These are phyloP conservation scores for Hanseniaspora vineae DNA, from an alignment of 805 yeast genomes.

Conservation along the genomic window DNA sequence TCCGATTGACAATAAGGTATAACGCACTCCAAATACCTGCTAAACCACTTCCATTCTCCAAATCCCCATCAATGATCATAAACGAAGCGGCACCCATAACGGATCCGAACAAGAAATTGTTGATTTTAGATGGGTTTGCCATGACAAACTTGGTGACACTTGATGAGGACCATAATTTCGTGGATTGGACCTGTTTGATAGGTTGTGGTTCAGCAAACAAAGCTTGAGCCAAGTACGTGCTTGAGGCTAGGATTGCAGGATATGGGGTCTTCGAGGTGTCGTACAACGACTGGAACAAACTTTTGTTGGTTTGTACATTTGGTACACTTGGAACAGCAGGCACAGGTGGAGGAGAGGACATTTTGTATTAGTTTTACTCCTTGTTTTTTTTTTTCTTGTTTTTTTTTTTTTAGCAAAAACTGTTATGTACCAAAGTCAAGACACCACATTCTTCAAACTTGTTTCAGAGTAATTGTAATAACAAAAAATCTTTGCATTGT, in stretches of 20 bases:
- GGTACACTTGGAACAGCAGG: too few species aligned
- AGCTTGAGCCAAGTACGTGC: constrained; percentile 4
- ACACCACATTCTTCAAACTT: too few species aligned
- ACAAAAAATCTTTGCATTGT: too few species aligned
- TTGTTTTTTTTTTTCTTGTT: too few species aligned
- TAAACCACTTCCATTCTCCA: constrained; percentile 70
- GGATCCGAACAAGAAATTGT: constrained; percentile 44
- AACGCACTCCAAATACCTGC: constrained; percentile 69
- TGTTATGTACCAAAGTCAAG: too few species aligned
- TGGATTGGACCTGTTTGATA: constrained; percentile 5
- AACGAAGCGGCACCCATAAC: constrained; percentile 57
- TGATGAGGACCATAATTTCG: background rate
- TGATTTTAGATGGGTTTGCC: constrained; percentile 19
- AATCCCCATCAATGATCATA: constrained; percentile 67
- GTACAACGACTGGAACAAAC: constrained; percentile 22
- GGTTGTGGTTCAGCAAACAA: background rate
- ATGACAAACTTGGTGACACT: background rate
- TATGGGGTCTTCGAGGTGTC: constrained; percentile 28
- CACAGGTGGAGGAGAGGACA: too few species aligned
- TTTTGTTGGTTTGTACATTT: background rate
- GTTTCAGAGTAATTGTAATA: too few species aligned
- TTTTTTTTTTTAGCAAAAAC: too few species aligned
- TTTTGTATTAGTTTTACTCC: too few species aligned
- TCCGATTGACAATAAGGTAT: constrained; percentile 61
- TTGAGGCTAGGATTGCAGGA: constrained; percentile 10